These are phyloP conservation scores for Solanum microdontum DNA, from an alignment of 257 asterid genomes.

Conservation along the genomic window DNA sequence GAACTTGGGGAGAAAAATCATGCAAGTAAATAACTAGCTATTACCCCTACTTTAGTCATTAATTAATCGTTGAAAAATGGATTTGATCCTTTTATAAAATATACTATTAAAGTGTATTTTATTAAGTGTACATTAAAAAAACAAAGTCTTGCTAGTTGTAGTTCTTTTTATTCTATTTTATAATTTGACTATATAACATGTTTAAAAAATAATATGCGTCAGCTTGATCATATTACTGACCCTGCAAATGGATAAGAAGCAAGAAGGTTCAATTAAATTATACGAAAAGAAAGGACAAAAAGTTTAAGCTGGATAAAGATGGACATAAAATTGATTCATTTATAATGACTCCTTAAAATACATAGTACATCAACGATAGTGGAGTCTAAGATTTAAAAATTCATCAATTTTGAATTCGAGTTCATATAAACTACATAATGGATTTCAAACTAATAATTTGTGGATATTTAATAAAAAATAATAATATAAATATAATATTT, in stretches of 20 bases:
- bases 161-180: not conserved
- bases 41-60: not conserved
- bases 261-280: not conserved
- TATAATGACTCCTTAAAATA: not conserved
- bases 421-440: no score
- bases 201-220: not conserved
- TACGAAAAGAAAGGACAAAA: not conserved
- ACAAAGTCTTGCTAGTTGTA: not conserved
- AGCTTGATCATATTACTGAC: not conserved
- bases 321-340: not conserved
- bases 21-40: not conserved
- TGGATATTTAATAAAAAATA: not conserved
- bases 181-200: not conserved
- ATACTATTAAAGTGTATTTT: not conserved
- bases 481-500: not conserved
- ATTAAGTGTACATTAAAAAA: not conserved
- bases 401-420: fast-evolving
- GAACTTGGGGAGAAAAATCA: not conserved
- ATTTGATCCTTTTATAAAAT: not conserved
- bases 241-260: not conserved
- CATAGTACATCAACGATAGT: fast-evolving
- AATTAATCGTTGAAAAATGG: not conserved
- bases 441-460: not conserved
- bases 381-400: not conserved
- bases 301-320: not conserved